Evolutionary conservation across 2,329 filamentous ascomycete genomes (phyloP), one percentile per base, ranked within the genome.

Genomic region (Diplocarpon rosae): DNA sequence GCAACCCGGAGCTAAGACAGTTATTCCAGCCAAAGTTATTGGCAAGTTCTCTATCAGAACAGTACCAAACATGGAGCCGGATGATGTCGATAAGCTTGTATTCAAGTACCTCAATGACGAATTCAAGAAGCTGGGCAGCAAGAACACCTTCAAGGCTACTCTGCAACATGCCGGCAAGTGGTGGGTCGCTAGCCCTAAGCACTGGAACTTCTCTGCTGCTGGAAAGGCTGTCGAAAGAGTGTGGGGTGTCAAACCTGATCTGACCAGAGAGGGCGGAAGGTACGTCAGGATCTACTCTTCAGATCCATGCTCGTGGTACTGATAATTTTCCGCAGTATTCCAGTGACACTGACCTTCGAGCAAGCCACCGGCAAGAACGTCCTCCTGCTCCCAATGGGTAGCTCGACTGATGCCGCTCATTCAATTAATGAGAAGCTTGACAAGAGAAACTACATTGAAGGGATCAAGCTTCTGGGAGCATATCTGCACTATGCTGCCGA

Each of bases 361-460:
- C 81, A 95, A 70, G 89, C 92, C 14, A 95, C 90, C 6, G 88
- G 89, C 61, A 98, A 98, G 81, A 98, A 96, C 61, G 90, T 96
- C 34, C 70, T 98, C 46, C 71, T 98, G 54, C 69, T 98, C 55
- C 92, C 92, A 28, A 96, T 98, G 92, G 92, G 92, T 37, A 94
- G 85, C 71, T 93, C 85, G 35, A 98, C 90, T 1, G 92, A 96
- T 64, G 89, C 85, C 34, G 92, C 92, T 7, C 92, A 98, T 69
- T 95, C 87, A 29, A 93, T 95, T 67, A 98, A 98, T 65, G 92
- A 96, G 77, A 95, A 95, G 75, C 73, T 98, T 46, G 92, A 98
- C 66, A 88, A 85, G 75, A 79, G 77, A 62, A 98, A 98, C 69
- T 98, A 98, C 65, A 94, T 98, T 60, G 88, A 98, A 71, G 92